These are phyloP conservation scores for Monosporascus ibericus DNA, from an alignment of 2,329 filamentous ascomycete genomes.

Conservation along the genomic window DNA sequence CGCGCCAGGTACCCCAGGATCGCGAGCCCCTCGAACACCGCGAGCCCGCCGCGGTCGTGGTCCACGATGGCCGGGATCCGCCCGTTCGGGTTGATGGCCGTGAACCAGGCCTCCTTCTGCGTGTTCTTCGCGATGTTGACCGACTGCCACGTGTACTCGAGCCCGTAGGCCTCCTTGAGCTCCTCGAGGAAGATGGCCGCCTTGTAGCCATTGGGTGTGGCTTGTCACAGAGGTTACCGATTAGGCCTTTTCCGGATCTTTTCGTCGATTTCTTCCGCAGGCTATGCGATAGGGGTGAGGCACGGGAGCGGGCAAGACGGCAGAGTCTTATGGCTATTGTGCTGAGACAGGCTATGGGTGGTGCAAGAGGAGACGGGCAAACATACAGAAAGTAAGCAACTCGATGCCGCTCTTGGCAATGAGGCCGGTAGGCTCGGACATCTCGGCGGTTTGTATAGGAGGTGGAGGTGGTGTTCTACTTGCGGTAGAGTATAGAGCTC, in stretches of 20 bases:
- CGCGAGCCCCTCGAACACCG: constrained; percentile 68
- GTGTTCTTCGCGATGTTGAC: constrained; percentile 57
- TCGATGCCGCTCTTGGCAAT: constrained; percentile 60
- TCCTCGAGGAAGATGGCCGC: constrained; percentile 58
- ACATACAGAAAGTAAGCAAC: constrained; percentile 49
- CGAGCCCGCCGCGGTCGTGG: constrained; percentile 54
- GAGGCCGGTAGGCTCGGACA: constrained; percentile 45
- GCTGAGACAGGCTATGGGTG: neutral
- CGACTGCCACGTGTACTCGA: constrained; percentile 51
- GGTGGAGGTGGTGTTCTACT: constrained; percentile 5
- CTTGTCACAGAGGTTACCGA: constrained; percentile 19
- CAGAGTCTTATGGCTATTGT: neutral
- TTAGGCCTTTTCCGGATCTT: neutral
- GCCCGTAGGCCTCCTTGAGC: constrained; percentile 58
- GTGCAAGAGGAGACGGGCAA: neutral
- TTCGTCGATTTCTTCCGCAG: neutral
- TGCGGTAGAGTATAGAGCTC: constrained; percentile 11
- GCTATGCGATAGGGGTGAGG: no score
- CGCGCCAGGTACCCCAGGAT: constrained; percentile 69
- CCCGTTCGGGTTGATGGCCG: constrained; percentile 56
- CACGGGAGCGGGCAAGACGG: neutral
- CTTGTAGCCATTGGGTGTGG: constrained; percentile 51
- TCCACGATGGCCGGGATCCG: constrained; percentile 61
- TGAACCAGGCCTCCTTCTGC: constrained; percentile 64
- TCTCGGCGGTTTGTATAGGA: constrained; percentile 12